Evolutionary conservation across 2,329 filamentous ascomycete species (phyloP).

Genomic region (Phaeosphaeriaceae sp.): DNA sequence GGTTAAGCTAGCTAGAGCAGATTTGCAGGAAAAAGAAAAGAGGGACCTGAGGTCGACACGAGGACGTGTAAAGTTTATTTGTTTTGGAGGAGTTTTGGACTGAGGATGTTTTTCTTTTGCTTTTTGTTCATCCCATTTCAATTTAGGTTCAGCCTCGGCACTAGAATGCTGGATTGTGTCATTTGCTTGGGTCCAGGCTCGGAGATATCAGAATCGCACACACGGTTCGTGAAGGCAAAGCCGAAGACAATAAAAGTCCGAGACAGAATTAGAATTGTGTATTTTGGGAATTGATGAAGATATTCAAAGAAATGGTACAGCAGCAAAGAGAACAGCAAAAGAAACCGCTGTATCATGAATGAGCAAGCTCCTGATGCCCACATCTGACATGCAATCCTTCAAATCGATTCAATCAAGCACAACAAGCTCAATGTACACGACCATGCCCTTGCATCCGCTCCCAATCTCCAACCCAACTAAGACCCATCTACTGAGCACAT

Average conservation of each 20-base stretch:
- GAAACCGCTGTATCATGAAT: background rate
- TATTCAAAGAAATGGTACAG: background rate
- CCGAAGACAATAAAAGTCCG: too few species aligned
- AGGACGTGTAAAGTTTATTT: background rate
- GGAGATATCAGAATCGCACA: background rate
- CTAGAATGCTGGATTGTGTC: background rate
- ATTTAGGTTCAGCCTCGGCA: background rate
- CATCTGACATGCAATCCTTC: too few species aligned
- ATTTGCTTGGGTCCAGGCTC: background rate
- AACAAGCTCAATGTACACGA: background rate
- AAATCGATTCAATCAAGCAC: too few species aligned
- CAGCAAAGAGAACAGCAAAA: background rate
- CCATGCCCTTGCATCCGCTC: background rate
- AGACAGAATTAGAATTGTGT: background rate
- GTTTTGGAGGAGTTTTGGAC: background rate
- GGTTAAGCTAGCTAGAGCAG: background rate
- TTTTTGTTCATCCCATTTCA: background rate
- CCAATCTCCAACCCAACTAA: background rate
- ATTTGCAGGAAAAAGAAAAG: background rate
- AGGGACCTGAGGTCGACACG: background rate
- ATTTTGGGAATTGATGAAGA: background rate
- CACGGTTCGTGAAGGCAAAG: too few species aligned
- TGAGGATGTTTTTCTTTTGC: background rate
- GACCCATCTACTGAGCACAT: too few species aligned
- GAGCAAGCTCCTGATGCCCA: too few species aligned